Evolutionary conservation across 2,329 filamentous ascomycete genomes (phyloP), one percentile per base, ranked within the genome.

Genomic region (Calonectria crousiana): DNA sequence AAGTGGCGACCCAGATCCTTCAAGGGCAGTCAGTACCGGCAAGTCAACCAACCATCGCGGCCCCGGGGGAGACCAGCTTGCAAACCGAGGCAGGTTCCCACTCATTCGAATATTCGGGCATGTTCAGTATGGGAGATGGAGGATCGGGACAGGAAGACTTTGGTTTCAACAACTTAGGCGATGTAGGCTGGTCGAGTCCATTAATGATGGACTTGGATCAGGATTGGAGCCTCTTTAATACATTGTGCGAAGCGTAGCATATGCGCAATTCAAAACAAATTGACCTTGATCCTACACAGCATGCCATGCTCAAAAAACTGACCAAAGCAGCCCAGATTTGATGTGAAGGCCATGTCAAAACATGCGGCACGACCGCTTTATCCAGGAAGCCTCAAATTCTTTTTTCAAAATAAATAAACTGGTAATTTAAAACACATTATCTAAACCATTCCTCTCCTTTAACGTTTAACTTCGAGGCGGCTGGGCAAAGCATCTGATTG

Each of bases 161-260:
- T 6, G 8, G 26, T 4, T 41, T 34, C 20, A 26, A 41, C 18
- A 23, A 23, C 20, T 20, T 26, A 5, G 18, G 26, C 6, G 65
- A 73, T 23, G 13, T 26, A 4, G 9, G 13, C 0, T 65, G 65
- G 66, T 5, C 32, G 4, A 51, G 49, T 32, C 13, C 49, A 9
- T 44, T 68, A 4, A 18, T 56, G 28, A 69, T 73, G 65, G 71
- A 73, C 47, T 28, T 73, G 30, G 71, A 73, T n/a, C 47, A 69
- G n/a, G 71, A 69, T 16, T 73, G 71, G 71, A 26, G 36, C 10
- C 20, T 49, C 3, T 65, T 65, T 16, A 20, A 16, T 3, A 11
- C 56, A 4, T 20, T 30, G 3, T 20, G 13, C 14, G 56, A 62
- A 14, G 11, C 56, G 4, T 62, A 20, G 4, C 14, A 6, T 53